A percentile compares a stretch with the other conserved stretches of the same genome.
These are phyloP conservation scores for Fusarium aywerte DNA, from an alignment of 2,329 filamentous ascomycete genomes.

Conservation along the genomic window DNA sequence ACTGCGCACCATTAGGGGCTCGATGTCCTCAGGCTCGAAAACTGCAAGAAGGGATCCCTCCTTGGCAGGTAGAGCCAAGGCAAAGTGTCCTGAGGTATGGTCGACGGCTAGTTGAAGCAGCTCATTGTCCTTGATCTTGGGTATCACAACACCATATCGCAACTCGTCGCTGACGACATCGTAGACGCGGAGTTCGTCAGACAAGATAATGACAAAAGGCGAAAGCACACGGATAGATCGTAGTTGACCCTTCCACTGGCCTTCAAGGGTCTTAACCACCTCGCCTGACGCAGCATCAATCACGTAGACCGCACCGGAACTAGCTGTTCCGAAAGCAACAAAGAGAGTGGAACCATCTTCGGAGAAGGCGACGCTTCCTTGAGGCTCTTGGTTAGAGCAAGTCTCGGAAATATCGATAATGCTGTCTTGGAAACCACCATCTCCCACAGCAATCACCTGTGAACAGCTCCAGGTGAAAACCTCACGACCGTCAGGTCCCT, in stretches of 20 bases:
- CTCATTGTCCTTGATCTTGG: slow-evolving; percentile 54
- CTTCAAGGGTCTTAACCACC: slow-evolving; percentile 73
- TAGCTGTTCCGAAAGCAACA: slow-evolving; percentile 66
- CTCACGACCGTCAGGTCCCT: slow-evolving; percentile 66
- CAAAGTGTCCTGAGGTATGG: slow-evolving; percentile 70
- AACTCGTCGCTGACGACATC: slow-evolving; percentile 84
- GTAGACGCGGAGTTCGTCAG: slow-evolving; percentile 79
- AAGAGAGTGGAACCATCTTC: slow-evolving; percentile 88
- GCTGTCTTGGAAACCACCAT: slow-evolving; percentile 58
- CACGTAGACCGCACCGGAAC: slow-evolving; percentile 75
- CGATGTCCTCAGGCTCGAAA: slow-evolving; percentile 70
- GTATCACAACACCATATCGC: slow-evolving; percentile 71
- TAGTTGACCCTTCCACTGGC: slow-evolving; percentile 72
- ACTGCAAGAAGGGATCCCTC: slow-evolving; percentile 69
- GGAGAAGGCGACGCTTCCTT: slow-evolving; percentile 80
- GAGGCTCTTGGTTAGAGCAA: slow-evolving; percentile 51
- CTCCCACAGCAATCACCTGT: slow-evolving; percentile 65
- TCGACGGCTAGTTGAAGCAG: slow-evolving; percentile 79
- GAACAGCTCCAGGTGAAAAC: slow-evolving; percentile 81
- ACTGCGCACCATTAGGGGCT: slow-evolving; percentile 68
- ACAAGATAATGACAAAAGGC: slow-evolving; percentile 79
- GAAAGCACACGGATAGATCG: slow-evolving; percentile 77
- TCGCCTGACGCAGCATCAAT: slow-evolving; percentile 77
- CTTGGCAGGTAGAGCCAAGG: slow-evolving; percentile 64
- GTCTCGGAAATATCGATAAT: slow-evolving; percentile 45